Percentiles rank a stretch among this genome's conserved stretches.
Conservation (phyloP, 352 stramenopile species). For the Phytophthora fragariaefolia region DNA sequence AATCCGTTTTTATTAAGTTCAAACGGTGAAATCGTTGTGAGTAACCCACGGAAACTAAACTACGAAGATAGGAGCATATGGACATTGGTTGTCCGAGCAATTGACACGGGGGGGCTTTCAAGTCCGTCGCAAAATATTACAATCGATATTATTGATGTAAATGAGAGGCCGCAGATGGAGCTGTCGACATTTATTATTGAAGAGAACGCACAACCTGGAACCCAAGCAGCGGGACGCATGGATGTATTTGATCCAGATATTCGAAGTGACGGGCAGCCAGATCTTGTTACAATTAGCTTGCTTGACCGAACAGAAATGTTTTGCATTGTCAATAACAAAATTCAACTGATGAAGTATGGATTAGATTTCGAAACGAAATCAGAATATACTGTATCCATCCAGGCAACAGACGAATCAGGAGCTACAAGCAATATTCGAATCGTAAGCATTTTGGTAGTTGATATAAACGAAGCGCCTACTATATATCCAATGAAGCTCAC, state of each 20-base stretch:
- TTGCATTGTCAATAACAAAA: constrained; percentile 25
- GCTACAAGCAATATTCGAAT: constrained; percentile 18
- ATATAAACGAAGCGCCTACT: constrained; percentile 32
- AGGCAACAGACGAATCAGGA: constrained; percentile 24
- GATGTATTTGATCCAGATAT: constrained; percentile 32
- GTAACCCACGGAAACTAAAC: constrained; percentile 16
- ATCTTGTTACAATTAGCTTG: constrained; percentile 13
- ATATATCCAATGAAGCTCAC: constrained; percentile 16
- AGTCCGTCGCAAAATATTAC: constrained; percentile 22
- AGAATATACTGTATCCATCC: constrained; percentile 16
- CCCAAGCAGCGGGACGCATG: constrained; percentile 14
- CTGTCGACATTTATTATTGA: constrained; percentile 30
- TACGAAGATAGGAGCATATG: constrained; percentile 27
- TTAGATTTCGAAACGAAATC: constrained; percentile 39
- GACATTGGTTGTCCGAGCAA: constrained; percentile 22
- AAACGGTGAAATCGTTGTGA: constrained; percentile 25
- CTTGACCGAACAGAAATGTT: constrained; percentile 17
- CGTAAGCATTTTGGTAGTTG: constrained; percentile 23
- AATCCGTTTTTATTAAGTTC: constrained; percentile 27
- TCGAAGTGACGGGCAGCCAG: constrained; percentile 5
- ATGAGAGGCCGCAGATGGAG: constrained; percentile 25
- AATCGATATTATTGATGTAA: constrained; percentile 26
- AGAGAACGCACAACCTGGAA: constrained; percentile 22
- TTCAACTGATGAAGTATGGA: constrained; percentile 9
- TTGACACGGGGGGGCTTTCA: constrained; percentile 26